phyloP scores from a whole-genome alignment of 2,329 filamentous ascomycete genomes.

The Endoconidiophora laricicola region DNA sequence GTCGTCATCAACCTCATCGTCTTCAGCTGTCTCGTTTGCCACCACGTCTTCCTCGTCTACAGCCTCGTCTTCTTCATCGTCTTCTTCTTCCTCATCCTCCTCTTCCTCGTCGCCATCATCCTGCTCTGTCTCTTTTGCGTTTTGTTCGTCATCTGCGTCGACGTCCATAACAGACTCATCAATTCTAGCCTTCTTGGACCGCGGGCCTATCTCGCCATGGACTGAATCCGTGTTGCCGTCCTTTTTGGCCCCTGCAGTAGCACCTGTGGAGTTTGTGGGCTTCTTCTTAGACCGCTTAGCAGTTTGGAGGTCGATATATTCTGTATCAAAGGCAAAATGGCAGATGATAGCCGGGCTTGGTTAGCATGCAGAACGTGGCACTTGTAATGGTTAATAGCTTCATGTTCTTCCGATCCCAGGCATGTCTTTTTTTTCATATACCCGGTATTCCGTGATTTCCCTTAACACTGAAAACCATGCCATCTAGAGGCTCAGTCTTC shows the following conservation, averaged over 20 bases:
- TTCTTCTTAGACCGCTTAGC: constrained; percentile 60
- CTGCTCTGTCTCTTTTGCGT: constrained; percentile 22
- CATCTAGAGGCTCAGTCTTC: too few relatives aligned
- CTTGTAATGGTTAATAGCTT: background rate
- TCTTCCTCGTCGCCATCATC: constrained; percentile 31
- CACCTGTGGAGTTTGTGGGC: constrained; percentile 19
- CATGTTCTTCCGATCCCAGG: background rate
- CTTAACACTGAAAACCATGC: too few relatives aligned
- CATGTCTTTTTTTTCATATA: too few relatives aligned
- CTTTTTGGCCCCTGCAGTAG: constrained; percentile 43
- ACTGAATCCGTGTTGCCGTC: constrained; percentile 28
- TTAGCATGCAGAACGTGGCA: too few relatives aligned
- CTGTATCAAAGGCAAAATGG: constrained; percentile 21
- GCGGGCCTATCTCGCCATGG: constrained; percentile 20
- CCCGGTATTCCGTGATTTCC: too few relatives aligned
- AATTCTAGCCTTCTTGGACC: constrained; percentile 30
- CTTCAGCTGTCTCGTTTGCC: constrained; percentile 30
- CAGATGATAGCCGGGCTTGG: too few relatives aligned
- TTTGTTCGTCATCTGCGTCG: constrained; percentile 22
- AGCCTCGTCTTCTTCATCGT: constrained; percentile 19
- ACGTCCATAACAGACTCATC: constrained; percentile 22
- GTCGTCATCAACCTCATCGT: constrained; percentile 27
- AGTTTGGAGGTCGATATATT: constrained; percentile 57
- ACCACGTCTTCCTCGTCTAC: constrained; percentile 25
- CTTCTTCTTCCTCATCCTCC: constrained; percentile 24